Conservation (phyloP, 768 basidiomycete genomes). For the Suillus ampliporus region DNA sequence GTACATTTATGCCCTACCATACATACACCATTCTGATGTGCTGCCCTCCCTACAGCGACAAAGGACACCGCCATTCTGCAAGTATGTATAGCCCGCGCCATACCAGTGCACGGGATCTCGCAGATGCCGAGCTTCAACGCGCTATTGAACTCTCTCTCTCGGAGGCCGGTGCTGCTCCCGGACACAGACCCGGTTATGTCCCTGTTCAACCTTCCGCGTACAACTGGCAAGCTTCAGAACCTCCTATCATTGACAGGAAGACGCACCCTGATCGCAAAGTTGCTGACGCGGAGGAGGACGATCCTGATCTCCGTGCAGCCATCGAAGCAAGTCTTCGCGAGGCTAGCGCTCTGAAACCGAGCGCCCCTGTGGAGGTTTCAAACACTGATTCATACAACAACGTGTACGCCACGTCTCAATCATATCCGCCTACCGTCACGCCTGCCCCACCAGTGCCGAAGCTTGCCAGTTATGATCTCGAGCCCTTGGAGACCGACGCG, state of each 20-base stretch:
- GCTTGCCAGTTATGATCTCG: constrained; percentile 80
- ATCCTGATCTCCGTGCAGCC: constrained; percentile 90
- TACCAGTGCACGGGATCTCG: constrained; percentile 61
- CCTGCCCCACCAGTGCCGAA: constrained; percentile 51
- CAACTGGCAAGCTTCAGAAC: constrained; percentile 68
- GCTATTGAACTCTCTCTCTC: constrained; percentile 92
- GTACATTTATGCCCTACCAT: constrained; percentile 40
- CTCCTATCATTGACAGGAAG: constrained; percentile 66
- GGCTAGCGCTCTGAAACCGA: constrained; percentile 75
- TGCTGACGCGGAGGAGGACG: constrained; percentile 75
- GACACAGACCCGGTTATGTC: constrained; percentile 68
- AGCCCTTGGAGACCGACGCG: constrained; percentile 80
- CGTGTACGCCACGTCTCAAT: constrained; percentile 45
- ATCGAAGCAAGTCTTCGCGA: constrained; percentile 97
- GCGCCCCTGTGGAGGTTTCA: constrained; percentile 71
- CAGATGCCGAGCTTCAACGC: constrained; percentile 89
- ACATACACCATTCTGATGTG: neutral
- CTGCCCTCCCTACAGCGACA: constrained; percentile 38
- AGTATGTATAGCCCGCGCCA: constrained; percentile 61
- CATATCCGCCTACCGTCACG: constrained; percentile 46
- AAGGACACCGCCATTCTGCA: constrained; percentile 58
- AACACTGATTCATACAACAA: constrained; percentile 50
- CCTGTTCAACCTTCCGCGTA: constrained; percentile 62
- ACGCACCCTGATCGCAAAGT: constrained; percentile 42
- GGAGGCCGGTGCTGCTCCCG: constrained; percentile 63